Base-by-base conservation (phyloP, 2,329 filamentous ascomycete genomes). In the Clonostachys sp. region DNA sequence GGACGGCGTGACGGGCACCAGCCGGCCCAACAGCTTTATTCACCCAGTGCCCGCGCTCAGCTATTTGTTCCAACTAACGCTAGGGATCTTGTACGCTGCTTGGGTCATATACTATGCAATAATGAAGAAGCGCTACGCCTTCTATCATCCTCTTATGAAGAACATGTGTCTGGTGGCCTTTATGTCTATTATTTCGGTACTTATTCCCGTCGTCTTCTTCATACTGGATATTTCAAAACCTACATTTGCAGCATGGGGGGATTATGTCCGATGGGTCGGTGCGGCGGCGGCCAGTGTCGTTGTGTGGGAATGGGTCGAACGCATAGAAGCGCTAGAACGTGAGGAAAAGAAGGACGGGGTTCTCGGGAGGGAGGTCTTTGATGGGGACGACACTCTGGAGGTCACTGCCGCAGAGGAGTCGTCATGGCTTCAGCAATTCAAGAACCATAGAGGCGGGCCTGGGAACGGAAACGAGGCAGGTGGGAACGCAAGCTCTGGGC, bases 281-380 rank as follows among this genome's bases (percentile, higher is more conserved):
- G 91, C 91, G 2, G 91, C 91, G 0, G 91, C 91, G 2, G 91
- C 91, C 30, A 95, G 90, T 67, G 91, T 96, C n/a, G 89, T 96
- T 18, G 91, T 96, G 3, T 96, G 91, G 91, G 91, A 96, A 66
- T 96, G 91, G 91, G 91, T 96, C 4, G 91, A 96, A 66, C 81
- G 91, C 24, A 96, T 96, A 44, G 91, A 96, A 64, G 89, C 91
- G 0, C 67, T 96, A 51, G 91, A 96, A 70, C 82, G 91, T 55
- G 91, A 96, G 64, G 91, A 96, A 63, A 90, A 91, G 67, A 95
- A 95, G 66, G 91, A 95, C 57, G 91, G 91, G 1, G 95, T 96
- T 47, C 70, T 96, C 2, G 91, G 91, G 5, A 77, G 91, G 53
- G 91, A 96, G 61, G 84, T 96, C 0, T 96, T 95, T 59, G 91